A percentile compares a stretch with the other conserved stretches of the same genome.
These are phyloP conservation scores for Aegilops speltoides DNA, from an alignment of 176 grass and related monocot species.

Conservation along the genomic window DNA sequence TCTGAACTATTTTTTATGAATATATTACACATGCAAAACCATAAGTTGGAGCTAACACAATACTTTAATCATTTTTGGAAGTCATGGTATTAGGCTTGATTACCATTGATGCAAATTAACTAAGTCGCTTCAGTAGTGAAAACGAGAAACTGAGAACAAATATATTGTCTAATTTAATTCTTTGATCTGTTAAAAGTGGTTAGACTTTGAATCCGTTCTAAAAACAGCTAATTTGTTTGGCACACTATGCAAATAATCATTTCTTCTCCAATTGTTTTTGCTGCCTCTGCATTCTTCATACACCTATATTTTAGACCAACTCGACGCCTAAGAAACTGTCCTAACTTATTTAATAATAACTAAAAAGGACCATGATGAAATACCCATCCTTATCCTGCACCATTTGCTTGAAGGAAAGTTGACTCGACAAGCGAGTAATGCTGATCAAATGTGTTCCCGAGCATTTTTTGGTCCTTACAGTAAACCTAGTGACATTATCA, in stretches of 20 bases:
- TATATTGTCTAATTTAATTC: slow-evolving; percentile 1
- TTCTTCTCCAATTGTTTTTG: slow-evolving; percentile 2
- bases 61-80: background rate
- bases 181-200: background rate
- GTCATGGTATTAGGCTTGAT: slow-evolving; percentile 6
- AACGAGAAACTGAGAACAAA: background rate
- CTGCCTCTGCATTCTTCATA: slow-evolving; percentile 16
- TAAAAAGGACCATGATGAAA: slow-evolving; percentile 8
- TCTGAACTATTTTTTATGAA: background rate
- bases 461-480: background rate
- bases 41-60: slow-evolving; percentile 14
- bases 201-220: slow-evolving; percentile 21
- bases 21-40: slow-evolving; percentile 3
- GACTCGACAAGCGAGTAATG: background rate
- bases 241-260: background rate
- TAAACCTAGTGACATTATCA: slow-evolving; percentile 20
- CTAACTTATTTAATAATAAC: background rate
- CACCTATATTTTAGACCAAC: slow-evolving; percentile 2
- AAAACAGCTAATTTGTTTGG: slow-evolving; percentile 1
- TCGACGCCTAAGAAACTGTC: background rate
- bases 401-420: slow-evolving; percentile 19
- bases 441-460: background rate
- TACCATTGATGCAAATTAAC: slow-evolving; percentile 30
- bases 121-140: background rate
- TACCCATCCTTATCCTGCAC: background rate